These are phyloP conservation scores for Pythium brachiatum DNA, from an alignment of 352 stramenopile species.

Conservation along the genomic window DNA sequence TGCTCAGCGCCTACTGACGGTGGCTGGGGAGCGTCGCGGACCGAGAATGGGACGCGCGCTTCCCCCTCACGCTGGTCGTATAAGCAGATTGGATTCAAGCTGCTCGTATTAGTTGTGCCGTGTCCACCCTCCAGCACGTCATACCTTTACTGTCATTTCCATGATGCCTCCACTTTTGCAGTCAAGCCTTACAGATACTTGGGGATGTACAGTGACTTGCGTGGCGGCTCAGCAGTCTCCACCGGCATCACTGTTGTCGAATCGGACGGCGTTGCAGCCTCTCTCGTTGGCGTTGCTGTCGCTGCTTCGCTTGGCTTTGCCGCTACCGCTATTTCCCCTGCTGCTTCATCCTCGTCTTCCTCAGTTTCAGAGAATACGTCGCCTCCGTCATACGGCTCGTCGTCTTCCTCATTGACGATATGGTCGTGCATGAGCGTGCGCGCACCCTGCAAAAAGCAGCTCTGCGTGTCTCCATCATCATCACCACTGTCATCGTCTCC, in stretches of 20 bases:
- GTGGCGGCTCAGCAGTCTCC: background rate
- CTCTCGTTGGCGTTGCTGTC: background rate
- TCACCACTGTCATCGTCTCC: conserved; percentile 18
- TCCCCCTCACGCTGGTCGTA: conserved; percentile 16
- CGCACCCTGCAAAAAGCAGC: conserved; percentile 19
- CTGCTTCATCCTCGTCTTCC: conserved; percentile 15
- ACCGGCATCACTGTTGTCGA: background rate
- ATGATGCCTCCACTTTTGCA: too few species aligned
- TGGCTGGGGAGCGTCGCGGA: conserved; percentile 13
- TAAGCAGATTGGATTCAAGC: too few species aligned
- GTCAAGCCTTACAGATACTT: conserved; percentile 21
- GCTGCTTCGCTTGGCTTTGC: background rate
- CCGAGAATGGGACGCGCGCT: conserved; percentile 8
- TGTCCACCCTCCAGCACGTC: conserved; percentile 3
- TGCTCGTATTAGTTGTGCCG: conserved; percentile 59
- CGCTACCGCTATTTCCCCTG: background rate
- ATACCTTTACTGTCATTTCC: too few species aligned
- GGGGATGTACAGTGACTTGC: conserved; percentile 25
- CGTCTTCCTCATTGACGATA: conserved; percentile 25
- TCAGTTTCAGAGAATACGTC: conserved; percentile 21
- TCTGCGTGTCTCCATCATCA: conserved; percentile 34
- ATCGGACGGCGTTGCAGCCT: background rate
- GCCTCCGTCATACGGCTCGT: background rate
- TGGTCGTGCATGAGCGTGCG: conserved; percentile 30
- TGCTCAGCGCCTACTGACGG: conserved; percentile 15